These are phyloP conservation scores for Sergeia podlipaevii DNA, from an alignment of 208 protist genomes.

Conservation along the genomic window DNA sequence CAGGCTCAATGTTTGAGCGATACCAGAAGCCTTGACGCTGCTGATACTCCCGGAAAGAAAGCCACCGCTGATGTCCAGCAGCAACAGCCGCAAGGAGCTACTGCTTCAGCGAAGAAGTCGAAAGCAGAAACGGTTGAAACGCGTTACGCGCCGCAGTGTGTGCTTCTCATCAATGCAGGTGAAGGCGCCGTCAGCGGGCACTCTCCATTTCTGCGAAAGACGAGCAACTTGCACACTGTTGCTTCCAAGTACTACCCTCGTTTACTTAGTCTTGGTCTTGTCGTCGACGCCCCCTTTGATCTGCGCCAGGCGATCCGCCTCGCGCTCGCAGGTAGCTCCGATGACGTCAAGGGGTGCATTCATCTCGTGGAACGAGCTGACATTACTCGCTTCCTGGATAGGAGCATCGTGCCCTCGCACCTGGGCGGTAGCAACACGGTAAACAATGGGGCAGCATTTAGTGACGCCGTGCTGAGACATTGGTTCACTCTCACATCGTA, in stretches of 20 bases:
- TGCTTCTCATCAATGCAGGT: constrained; percentile 59
- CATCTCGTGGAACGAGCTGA: constrained; percentile 48
- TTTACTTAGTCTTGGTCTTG: constrained; percentile 47
- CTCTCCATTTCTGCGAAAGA: constrained; percentile 31
- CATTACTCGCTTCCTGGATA: constrained; percentile 47
- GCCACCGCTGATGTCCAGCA: background rate
- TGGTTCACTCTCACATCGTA: constrained; percentile 64
- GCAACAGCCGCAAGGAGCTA: constrained; percentile 4
- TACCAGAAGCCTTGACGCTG: background rate
- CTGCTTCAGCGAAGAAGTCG: no score
- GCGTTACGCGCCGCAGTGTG: constrained; percentile 42
- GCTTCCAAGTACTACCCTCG: constrained; percentile 74
- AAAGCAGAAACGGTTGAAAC: constrained; percentile 1
- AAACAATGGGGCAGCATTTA: no score
- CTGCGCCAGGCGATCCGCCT: constrained; percentile 46
- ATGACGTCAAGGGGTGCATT: constrained; percentile 27
- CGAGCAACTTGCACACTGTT: constrained; percentile 28
- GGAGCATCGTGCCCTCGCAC: constrained; percentile 29
- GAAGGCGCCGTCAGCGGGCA: constrained; percentile 24
- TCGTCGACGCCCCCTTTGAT: constrained; percentile 46
- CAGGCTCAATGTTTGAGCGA: constrained; percentile 36
- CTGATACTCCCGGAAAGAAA: background rate
- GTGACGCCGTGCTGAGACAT: constrained; percentile 65
- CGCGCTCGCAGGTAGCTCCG: constrained; percentile 21
- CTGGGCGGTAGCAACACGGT: constrained; percentile 36